Evolutionary conservation across 2,329 filamentous ascomycete species (phyloP).

Genomic region (Mycosphaerella sp.): DNA sequence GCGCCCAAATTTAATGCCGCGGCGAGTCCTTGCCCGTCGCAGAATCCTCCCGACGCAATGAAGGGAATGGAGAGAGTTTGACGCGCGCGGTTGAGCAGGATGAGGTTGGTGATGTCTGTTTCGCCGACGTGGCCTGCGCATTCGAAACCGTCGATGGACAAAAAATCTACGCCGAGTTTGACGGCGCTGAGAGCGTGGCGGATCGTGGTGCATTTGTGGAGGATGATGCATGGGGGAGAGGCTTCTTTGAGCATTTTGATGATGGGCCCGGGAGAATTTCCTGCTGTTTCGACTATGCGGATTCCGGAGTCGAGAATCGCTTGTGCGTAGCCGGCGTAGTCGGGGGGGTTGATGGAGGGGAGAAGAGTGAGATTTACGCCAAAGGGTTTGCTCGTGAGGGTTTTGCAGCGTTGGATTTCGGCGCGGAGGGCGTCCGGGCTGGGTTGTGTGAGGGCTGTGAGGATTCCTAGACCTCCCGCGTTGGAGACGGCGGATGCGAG

Average conservation of each 20-base stretch:
- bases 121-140: slow-evolving; percentile 89
- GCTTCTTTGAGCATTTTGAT: slow-evolving; percentile 82
- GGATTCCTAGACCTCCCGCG: slow-evolving; percentile 74
- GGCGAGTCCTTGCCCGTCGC: slow-evolving; percentile 86
- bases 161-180: slow-evolving; percentile 92
- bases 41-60: slow-evolving; percentile 92
- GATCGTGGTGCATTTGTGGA: slow-evolving; percentile 98
- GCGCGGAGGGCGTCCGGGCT: slow-evolving; percentile 84
- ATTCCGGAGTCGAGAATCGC: slow-evolving; percentile 91
- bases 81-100: slow-evolving; percentile 75
- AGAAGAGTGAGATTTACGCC: slow-evolving; percentile 94
- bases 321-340: slow-evolving; percentile 87
- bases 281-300: slow-evolving; percentile 85
- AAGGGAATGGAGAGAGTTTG: slow-evolving; percentile 83
- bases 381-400: slow-evolving; percentile 73
- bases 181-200: slow-evolving; percentile 84
- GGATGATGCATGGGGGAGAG: slow-evolving; percentile 58
- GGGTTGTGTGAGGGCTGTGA: slow-evolving; percentile 87
- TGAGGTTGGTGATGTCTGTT: slow-evolving; percentile 83
- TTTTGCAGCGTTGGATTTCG: slow-evolving; percentile 82
- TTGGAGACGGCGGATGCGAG: slow-evolving; percentile 65
- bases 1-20: slow-evolving; percentile 86
- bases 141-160: slow-evolving; percentile 96
- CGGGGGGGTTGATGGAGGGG: slow-evolving; percentile 78
- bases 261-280: slow-evolving; percentile 83